A percentile compares a stretch with the other conserved stretches of the same genome.
phyloP scores from a whole-genome alignment of 2,329 filamentous ascomycete genomes.

The Fusarium chlamydosporum region DNA sequence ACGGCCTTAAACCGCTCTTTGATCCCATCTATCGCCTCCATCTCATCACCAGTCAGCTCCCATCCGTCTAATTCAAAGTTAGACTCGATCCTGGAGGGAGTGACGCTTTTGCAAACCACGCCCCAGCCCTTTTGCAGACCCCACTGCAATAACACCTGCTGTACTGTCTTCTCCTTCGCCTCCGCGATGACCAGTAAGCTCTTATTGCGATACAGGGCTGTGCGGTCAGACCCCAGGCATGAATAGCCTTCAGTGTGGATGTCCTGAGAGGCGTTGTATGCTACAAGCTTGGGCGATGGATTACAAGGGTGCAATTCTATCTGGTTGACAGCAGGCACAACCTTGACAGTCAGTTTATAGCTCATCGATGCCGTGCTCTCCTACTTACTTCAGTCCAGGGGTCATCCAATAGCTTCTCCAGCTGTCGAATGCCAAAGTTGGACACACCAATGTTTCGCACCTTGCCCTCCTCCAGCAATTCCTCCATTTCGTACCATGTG shows the following conservation, averaged over 20 bases:
- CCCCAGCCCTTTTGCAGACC: conserved; percentile 84
- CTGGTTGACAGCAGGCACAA: conserved; percentile 81
- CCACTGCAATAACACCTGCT: conserved; percentile 86
- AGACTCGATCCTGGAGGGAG: conserved; percentile 76
- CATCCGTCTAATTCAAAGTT: conserved; percentile 84
- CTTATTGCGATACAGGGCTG: conserved; percentile 76
- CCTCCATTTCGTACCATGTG: conserved; percentile 82
- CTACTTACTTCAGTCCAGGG: conserved; percentile 69
- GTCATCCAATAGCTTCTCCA: conserved; percentile 81
- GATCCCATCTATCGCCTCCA: conserved; percentile 76
- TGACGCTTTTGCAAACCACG: conserved; percentile 89
- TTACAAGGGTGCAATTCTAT: conserved; percentile 86
- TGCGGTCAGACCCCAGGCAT: conserved; percentile 79
- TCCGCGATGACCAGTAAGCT: conserved; percentile 74
- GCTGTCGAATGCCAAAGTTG: conserved; percentile 86
- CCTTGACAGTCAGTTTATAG: conserved; percentile 52
- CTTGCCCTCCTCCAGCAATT: conserved; percentile 76
- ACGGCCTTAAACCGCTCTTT: conserved; percentile 87
- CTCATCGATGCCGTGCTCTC: neutral
- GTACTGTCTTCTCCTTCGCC: conserved; percentile 75
- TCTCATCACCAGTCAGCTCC: conserved; percentile 79
- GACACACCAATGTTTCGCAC: conserved; percentile 88
- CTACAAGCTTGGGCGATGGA: conserved; percentile 83
- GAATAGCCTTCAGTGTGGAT: conserved; percentile 84
- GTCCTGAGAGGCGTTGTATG: conserved; percentile 78